Evolutionary conservation across 2,329 filamentous ascomycete genomes (phyloP).

Genomic region (Aureobasidium mangrovei): DNA sequence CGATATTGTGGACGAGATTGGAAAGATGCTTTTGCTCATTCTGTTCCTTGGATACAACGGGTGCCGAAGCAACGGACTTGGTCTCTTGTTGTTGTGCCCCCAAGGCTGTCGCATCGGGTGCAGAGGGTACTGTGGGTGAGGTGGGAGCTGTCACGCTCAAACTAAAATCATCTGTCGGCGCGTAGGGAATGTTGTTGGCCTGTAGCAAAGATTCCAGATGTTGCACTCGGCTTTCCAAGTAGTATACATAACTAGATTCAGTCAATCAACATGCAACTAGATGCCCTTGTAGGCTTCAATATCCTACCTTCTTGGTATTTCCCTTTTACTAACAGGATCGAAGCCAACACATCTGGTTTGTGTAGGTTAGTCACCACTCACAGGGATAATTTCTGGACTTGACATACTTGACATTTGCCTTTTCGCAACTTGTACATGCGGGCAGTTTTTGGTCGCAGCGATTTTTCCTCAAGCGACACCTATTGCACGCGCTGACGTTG

Average conservation of each 20-base stretch:
- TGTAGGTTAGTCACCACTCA: neutral
- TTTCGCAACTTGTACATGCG: conserved; percentile 84
- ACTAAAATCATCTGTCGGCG: conserved; percentile 57
- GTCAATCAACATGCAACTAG: neutral
- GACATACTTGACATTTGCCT: conserved; percentile 62
- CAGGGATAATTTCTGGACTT: neutral
- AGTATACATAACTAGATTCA: conserved; percentile 71
- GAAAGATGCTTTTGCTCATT: conserved; percentile 55
- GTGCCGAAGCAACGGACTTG: neutral
- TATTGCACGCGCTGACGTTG: conserved; percentile 81
- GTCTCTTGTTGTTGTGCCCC: neutral
- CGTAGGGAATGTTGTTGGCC: conserved; percentile 61
- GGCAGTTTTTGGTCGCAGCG: conserved; percentile 89
- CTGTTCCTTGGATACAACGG: conserved; percentile 31
- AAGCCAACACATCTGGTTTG: conserved; percentile 66
- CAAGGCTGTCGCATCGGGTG: neutral
- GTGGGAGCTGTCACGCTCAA: conserved; percentile 23
- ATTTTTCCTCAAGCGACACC: conserved; percentile 86
- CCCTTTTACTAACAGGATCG: conserved; percentile 90
- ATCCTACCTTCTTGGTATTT: conserved; percentile 66
- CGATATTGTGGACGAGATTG: conserved; percentile 59
- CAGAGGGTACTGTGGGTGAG: neutral
- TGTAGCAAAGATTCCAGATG: conserved; percentile 72
- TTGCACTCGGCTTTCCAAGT: conserved; percentile 76
- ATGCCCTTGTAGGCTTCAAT: neutral